phyloP scores from a whole-genome alignment of 192 early-diverging fungal genomes.

The Oehlia diaphana region DNA sequence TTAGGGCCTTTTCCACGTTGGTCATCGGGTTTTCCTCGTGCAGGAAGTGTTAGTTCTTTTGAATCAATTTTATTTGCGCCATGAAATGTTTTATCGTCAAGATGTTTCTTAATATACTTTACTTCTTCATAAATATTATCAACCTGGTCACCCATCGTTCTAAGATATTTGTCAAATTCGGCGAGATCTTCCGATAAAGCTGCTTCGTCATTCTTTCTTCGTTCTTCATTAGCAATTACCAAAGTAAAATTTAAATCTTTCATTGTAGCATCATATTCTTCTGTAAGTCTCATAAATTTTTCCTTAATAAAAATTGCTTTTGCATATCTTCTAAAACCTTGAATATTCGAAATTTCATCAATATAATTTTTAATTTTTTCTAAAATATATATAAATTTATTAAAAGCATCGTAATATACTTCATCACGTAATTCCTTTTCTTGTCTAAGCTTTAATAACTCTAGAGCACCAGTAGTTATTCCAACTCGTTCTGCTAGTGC shows the following conservation, averaged over 20 bases:
- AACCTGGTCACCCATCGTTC: too few species aligned
- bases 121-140: too few species aligned
- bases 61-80: too few species aligned
- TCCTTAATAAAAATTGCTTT: background rate
- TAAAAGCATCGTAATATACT: background rate
- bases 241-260: background rate
- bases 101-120: too few species aligned
- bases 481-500: slow-evolving; percentile 11
- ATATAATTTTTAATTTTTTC: slow-evolving; percentile 21
- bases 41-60: too few species aligned
- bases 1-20: too few species aligned
- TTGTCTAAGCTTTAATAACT: background rate
- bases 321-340: slow-evolving; percentile 3
- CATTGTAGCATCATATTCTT: background rate
- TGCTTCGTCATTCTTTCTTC: background rate
- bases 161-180: background rate
- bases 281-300: background rate
- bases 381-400: background rate
- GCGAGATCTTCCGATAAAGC: background rate
- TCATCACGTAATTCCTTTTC: slow-evolving; percentile 2
- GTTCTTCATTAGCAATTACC: background rate
- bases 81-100: background rate
- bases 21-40: too few species aligned
- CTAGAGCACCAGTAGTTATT: background rate
- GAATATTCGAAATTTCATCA: slow-evolving; percentile 9